Evolutionary conservation across 2,329 filamentous ascomycete genomes (phyloP).

Genomic region (Penicillium frequentans): DNA sequence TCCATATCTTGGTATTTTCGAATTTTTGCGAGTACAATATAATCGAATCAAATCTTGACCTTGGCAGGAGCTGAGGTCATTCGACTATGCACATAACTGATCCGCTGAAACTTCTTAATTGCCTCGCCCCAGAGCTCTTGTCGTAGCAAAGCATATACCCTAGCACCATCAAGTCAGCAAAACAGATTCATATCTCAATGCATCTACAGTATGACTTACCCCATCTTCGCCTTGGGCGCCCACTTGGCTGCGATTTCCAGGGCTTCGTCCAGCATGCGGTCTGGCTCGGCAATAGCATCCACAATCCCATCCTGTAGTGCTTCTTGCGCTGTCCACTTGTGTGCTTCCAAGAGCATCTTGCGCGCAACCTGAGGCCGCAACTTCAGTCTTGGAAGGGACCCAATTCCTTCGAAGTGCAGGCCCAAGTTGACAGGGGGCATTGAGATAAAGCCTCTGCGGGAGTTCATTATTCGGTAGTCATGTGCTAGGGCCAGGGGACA

Average conservation of each 20-base stretch:
- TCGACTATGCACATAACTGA: constrained; percentile 56
- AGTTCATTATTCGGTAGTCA: constrained; percentile 52
- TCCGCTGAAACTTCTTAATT: constrained; percentile 50
- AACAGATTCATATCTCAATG: neutral
- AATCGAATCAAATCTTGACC: constrained; percentile 15
- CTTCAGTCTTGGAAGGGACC: constrained; percentile 53
- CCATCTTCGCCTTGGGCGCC: constrained; percentile 38
- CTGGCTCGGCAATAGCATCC: constrained; percentile 52
- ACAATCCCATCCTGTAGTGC: constrained; percentile 56
- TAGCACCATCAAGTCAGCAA: constrained; percentile 2
- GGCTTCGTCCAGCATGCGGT: constrained; percentile 49
- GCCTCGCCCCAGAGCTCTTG: constrained; percentile 57
- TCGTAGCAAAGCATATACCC: constrained; percentile 53
- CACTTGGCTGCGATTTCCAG: constrained; percentile 46
- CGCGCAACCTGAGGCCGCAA: constrained; percentile 52
- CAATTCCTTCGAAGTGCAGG: constrained; percentile 57
- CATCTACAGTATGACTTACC: constrained; percentile 14
- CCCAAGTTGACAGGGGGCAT: constrained; percentile 58
- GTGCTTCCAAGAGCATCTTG: constrained; percentile 58
- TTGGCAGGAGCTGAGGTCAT: constrained; percentile 19
- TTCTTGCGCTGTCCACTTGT: constrained; percentile 55
- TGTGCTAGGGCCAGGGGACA: constrained; percentile 50
- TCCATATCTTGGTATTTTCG: too few relatives aligned
- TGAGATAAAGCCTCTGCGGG: constrained; percentile 47
- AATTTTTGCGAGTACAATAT: too few relatives aligned